Evolutionary conservation across 1,284 basidiomycete species (phyloP).

Genomic region (Mycena sp.): DNA sequence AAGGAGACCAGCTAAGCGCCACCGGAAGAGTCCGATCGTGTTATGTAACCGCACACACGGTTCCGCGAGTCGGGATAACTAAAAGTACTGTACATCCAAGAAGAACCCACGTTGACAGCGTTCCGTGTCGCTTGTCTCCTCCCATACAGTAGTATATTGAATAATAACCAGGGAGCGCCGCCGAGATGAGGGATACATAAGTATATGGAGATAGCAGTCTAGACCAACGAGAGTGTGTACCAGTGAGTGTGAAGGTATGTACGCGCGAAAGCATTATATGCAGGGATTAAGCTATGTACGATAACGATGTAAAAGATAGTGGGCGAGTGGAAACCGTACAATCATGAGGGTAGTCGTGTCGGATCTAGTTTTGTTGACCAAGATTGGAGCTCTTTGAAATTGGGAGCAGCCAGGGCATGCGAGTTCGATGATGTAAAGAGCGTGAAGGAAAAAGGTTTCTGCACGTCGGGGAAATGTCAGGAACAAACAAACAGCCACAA

Average conservation of each 20-base stretch:
- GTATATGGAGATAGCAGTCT: constrained; percentile 29
- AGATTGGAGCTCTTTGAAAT: constrained; percentile 80
- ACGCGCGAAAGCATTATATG: constrained; percentile 27
- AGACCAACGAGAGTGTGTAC: constrained; percentile 21
- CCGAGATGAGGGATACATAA: constrained; percentile 26
- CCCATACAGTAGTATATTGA: constrained; percentile 3
- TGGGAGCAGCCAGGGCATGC: constrained; percentile 85
- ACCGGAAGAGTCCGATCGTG: too few relatives aligned
- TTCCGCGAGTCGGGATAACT: too few relatives aligned
- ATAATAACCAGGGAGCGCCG: constrained; percentile 25
- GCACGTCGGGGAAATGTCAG: constrained; percentile 12
- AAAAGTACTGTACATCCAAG: too few relatives aligned
- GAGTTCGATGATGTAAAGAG: constrained; percentile 92
- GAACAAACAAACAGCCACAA: neutral
- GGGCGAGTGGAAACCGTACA: too few relatives aligned
- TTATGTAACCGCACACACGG: too few relatives aligned
- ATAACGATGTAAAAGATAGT: neutral
- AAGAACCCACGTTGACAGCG: too few relatives aligned
- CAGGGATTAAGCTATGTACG: constrained; percentile 20
- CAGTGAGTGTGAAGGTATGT: constrained; percentile 1
- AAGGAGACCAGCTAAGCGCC: too few relatives aligned
- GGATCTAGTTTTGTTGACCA: constrained; percentile 88
- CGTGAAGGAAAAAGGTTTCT: constrained; percentile 89
- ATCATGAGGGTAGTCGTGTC: constrained; percentile 64
- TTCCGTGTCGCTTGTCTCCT: too few relatives aligned